Base-by-base conservation (phyloP, 78 protist species). In the Guillardia theta region DNA sequence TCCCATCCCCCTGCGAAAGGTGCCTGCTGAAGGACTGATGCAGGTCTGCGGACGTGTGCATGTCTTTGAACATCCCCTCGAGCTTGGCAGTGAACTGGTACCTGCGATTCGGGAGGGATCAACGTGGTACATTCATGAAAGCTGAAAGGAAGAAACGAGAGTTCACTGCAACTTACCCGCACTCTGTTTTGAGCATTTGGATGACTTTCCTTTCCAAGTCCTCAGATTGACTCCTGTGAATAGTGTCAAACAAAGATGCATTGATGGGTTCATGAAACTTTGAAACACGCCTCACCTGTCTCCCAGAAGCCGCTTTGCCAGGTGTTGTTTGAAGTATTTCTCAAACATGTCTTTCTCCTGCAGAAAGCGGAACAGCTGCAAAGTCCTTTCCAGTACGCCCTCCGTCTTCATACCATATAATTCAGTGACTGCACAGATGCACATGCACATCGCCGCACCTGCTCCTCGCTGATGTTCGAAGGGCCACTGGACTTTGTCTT, bases 51-150 rank as follows among this genome's bases (percentile, higher is more conserved):
- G 98, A 96, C 36, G 97, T 27, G 39, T 88, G 39, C 98, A 98
- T 98, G 94, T 98, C 99, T 4, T 83, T 96, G 96, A 98, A 98
- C 99, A 98, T 98, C 50, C 99, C 98, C 88, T 97, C 99, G 37
- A 98, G 93, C 78, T 98, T 98, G 2, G 96, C 41, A 2, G 99
- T 98, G 83, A 97, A 98, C 94, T 96, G 98, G 54, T 93, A 95
- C n/a, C n/a, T n/a, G n/a, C n/a, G n/a, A n/a, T n/a, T n/a, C n/a
- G n/a, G n/a, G n/a, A n/a, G n/a, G n/a, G n/a, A n/a, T n/a, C n/a
- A n/a, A n/a, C n/a, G n/a, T n/a, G n/a, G n/a, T n/a, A n/a, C n/a
- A n/a, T n/a, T n/a, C n/a, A n/a, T n/a, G n/a, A n/a, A n/a, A n/a
- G n/a, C n/a, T n/a, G n/a, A n/a, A n/a, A n/a, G n/a, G n/a, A n/a